Conservation (phyloP, 805 yeast genomes). For the Kodamaea leandrae region DNA sequence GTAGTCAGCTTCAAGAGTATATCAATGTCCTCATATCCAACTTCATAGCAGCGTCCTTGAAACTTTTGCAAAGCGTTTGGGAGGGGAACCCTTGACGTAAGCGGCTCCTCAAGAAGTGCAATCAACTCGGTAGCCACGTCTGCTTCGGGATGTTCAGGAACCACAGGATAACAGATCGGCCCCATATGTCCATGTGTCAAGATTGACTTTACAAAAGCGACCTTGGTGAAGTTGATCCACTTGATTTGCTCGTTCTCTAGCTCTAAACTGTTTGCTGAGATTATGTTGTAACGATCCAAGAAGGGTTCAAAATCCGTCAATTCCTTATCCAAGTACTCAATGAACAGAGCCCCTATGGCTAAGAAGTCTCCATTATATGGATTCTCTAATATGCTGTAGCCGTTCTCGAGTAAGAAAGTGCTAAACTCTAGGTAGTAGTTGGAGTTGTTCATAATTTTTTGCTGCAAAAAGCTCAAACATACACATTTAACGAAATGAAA, state of each 20-base stretch:
- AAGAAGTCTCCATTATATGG: constrained; percentile 7
- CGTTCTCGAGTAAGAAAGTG: constrained; percentile 11
- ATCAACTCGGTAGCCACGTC: neutral
- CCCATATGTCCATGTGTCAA: no score
- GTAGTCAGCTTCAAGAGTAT: neutral
- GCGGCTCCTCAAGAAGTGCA: constrained; percentile 3
- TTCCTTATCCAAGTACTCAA: neutral
- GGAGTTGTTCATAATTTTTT: no score
- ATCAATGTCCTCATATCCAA: neutral
- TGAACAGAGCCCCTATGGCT: neutral
- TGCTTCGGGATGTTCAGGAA: neutral
- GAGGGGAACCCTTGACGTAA: no score
- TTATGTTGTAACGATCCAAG: constrained; percentile 16
- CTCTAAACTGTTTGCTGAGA: constrained; percentile 17
- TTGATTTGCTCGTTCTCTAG: neutral
- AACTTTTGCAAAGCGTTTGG: neutral
- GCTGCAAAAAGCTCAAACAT: no score
- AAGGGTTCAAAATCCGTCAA: constrained; percentile 5
- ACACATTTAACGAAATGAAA: no score
- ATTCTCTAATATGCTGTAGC: constrained; percentile 7
- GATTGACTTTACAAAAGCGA: constrained; percentile 12
- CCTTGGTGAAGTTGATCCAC: constrained; percentile 17
- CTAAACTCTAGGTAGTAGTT: constrained; percentile 5
- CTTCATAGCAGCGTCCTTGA: neutral
- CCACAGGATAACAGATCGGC: neutral